A percentile compares a stretch with the other conserved stretches of the same genome.
Evolutionary conservation across 2,329 filamentous ascomycete species (phyloP).

Genomic region (Botrytis fabae): DNA sequence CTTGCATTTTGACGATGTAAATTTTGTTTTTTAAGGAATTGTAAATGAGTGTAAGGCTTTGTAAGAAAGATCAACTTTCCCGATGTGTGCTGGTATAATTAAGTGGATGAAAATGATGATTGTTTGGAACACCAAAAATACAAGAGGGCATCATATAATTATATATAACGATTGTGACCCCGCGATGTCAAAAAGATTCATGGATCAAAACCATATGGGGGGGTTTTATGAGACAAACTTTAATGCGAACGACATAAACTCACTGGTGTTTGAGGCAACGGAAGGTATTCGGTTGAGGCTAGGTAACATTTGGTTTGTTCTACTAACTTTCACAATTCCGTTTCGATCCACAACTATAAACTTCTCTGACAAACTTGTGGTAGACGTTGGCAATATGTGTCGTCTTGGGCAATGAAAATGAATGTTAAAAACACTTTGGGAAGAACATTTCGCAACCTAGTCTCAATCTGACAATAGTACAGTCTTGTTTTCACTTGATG

Average conservation of each 20-base stretch:
- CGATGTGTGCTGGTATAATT: not conserved
- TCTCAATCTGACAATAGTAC: not conserved
- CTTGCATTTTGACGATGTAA: not conserved
- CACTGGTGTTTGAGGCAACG: not conserved
- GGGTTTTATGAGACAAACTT: not conserved
- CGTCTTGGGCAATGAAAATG: not conserved
- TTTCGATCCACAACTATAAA: not conserved
- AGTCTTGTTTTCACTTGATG: not conserved
- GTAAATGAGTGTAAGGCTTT: not conserved
- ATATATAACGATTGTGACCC: not conserved
- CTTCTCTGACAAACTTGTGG: not conserved
- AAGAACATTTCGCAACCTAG: not conserved
- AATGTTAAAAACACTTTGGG: accelerated
- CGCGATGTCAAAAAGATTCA: not conserved
- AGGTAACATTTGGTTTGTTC: not conserved
- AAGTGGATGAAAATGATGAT: not conserved
- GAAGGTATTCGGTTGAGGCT: not conserved
- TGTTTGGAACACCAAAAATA: not conserved
- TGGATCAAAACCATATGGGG: not conserved
- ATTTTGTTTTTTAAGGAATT: not conserved
- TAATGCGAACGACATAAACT: not conserved
- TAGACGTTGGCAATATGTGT: not conserved
- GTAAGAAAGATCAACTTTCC: not conserved
- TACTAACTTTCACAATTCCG: not conserved
- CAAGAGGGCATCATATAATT: not conserved